Evolutionary conservation across 768 basidiomycete genomes (phyloP), one percentile per base, ranked within the genome.

Genomic region (Agrocybe praecox): DNA sequence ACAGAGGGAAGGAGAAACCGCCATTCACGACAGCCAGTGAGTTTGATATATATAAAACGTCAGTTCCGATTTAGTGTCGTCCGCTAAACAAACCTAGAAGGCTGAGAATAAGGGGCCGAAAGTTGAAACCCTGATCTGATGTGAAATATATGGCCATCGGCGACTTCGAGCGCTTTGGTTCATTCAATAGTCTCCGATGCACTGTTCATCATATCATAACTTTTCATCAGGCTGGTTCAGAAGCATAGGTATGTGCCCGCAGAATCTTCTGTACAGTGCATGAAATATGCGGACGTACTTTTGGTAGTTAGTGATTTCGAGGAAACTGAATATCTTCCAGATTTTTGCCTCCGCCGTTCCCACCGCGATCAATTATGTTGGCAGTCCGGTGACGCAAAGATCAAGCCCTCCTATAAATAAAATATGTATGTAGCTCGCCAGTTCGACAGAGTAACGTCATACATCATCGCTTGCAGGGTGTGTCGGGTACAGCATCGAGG

Each of bases 101-200:
- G 52, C 52, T 53, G 44, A 19, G 32, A 29, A 22, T 49, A 49
- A 44, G 52, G 52, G 52, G 52, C 52, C 52, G 52, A 53, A 53
- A 29, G 26, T 29, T 29, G 26, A 29, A 53, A 14, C 36, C 52
- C 45, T 53, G 52, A 53, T 53, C 42, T 18, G 26, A 53, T 44
- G 18, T 33, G 42, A 44, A 43, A 53, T n/a, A n/a, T n/a, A n/a
- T 24, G 14, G 52, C 43, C 26, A 26, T 52, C 43, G 43, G 43
- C 43, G 43, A 29, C 26, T 53, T 44, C 24, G 52, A 40, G 36
- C 36, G 42, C 43, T 21, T 32, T 45, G 40, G 18, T 24, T 18
- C 52, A 33, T 53, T 33, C 52, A 43, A 32, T 26, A 53, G 45
- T 18, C 42, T 22, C 42, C 42, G 29, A 18, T n/a, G 43, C 23